Evolutionary conservation across 2,329 filamentous ascomycete species (phyloP).

Genomic region (Beauveria scarabaeidicola): DNA sequence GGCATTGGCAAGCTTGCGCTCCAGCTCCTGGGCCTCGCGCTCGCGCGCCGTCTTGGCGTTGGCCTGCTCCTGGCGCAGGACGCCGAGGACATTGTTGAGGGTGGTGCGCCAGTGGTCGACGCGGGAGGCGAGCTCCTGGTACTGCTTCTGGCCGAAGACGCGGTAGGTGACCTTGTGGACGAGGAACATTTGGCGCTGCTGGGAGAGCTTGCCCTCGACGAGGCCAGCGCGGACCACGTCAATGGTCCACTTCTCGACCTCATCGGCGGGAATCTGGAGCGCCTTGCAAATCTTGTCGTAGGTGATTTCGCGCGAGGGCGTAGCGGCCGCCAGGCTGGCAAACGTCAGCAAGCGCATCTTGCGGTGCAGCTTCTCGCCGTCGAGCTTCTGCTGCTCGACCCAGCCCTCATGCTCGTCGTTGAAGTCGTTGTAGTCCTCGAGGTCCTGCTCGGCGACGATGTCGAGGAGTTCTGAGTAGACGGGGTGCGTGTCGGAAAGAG

Average conservation of each 20-base stretch:
- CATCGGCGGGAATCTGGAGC: constrained; percentile 70
- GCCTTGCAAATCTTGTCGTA: constrained; percentile 79
- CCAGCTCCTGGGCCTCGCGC: constrained; percentile 63
- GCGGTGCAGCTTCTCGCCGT: constrained; percentile 68
- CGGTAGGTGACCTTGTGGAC: constrained; percentile 95
- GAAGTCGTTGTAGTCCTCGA: constrained; percentile 95
- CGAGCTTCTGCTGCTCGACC: constrained; percentile 65
- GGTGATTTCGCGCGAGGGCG: constrained; percentile 76
- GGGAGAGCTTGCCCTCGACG: constrained; percentile 92
- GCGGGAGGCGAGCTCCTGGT: constrained; percentile 84
- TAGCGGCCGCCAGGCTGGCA: constrained; percentile 76
- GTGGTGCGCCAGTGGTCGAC: constrained; percentile 87
- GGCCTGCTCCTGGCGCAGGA: constrained; percentile 73
- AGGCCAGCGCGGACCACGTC: constrained; percentile 94
- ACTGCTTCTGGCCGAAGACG: constrained; percentile 96
- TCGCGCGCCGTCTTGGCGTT: constrained; percentile 71
- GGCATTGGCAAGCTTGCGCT: constrained; percentile 52
- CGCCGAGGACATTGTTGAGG: constrained; percentile 66
- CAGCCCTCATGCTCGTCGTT: constrained; percentile 83
- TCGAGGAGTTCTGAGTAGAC: constrained; percentile 87
- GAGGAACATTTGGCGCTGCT: constrained; percentile 86
- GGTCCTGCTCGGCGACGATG: constrained; percentile 87
- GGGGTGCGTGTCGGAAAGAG: constrained; percentile 74
- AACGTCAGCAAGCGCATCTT: constrained; percentile 97
- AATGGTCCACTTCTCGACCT: constrained; percentile 98